Base-by-base conservation (phyloP, 208 protist species). In the Trichomonas vaginalis region DNA sequence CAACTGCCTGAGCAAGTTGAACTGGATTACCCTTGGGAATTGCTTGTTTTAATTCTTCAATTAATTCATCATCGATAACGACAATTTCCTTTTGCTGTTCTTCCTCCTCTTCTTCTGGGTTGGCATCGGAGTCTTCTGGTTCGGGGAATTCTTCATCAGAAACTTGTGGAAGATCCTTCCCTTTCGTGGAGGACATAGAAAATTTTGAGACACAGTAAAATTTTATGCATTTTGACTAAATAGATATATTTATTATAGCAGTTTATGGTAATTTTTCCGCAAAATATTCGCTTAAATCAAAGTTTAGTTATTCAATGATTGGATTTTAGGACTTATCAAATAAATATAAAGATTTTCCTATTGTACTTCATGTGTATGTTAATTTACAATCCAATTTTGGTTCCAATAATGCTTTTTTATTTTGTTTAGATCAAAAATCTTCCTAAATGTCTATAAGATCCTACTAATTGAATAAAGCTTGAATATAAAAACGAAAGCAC, bases 1-100 rank as follows among this genome's bases (percentile, higher is more conserved):
- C 86, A 32, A 92, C 86, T 8, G 40, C 86, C 32, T 92, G 86
- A 39, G 86, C 86, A 8, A 92, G 45, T 39, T 48, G 45, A 6
- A 51, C 17, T 39, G 86, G 86, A 92, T 92, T 92, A 51, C 10
- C 12, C 3, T 42, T 48, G 12, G 42, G 15, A 45, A 92, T 92
- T 92, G 45, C 86, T 39, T 48, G 0, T 51, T 40, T 40, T 51
- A 92, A 42, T 48, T 35, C 17, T 51, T 48, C 45, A 42, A 92
- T 51, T 0, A 92, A 51, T 51, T 92, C 86, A 92, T 92, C 32
- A 51, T 92, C 86, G 46, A 92, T 51, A 92, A 92, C 86, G 27
- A 92, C 32, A 32, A 92, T 35, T 35, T 83, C 79, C 4, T 83
- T 35, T 42, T 83, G 14, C 35, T 83, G 45, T 92, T 92, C 86